Base-by-base conservation (phyloP, 345 rosid genomes). In the Syzygium jambos region DNA sequence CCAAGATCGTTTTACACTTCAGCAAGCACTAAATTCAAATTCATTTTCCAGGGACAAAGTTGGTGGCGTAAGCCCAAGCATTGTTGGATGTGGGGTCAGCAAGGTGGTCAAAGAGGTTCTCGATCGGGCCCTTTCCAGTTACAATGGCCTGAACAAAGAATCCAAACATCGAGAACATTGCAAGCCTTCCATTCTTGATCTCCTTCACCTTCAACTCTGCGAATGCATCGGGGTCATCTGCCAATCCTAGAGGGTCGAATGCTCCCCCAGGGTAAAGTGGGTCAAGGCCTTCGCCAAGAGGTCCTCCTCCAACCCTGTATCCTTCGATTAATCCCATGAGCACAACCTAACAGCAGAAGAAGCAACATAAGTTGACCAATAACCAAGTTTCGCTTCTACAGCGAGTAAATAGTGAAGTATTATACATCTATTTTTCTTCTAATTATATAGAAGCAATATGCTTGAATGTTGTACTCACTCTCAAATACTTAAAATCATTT, bases 41-140 rank as follows among this genome's bases (percentile, higher is more conserved):
- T 97, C 93, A 97, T 73, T 97, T 95, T 87, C 98, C 99, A 22
- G 99, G 98, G 29, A 93, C 99, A 77, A 97, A 96, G 98, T 96
- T 96, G n/a, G 99, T 96, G 89, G 99, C 99, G 82, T 88, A 95
- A 84, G 98, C 97, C 98, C 99, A 97, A 5, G 99, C 99, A 56
- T 95, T 97, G 98, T 97, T 96, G 89, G 95, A 91, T 7, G 92
- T 95, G 1, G 98, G 99, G 90, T 96, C 98, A 9, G 99, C 99
- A 86, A 97, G 3, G 52, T 97, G 99, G 91, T 97, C 99, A 23
- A 4, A 90, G 41, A 97, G 93, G 93, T 97, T 97, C 96, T 97
- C 98, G 21, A 97, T 89, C 2, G 99, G 99, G 61, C 98, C 99
- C 92, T 96, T 96, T 87, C 99, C 98, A 3, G 98, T 97, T 53